phyloP scores from a whole-genome alignment of 2,329 filamentous ascomycete species.

The Anthostomella pinea region DNA sequence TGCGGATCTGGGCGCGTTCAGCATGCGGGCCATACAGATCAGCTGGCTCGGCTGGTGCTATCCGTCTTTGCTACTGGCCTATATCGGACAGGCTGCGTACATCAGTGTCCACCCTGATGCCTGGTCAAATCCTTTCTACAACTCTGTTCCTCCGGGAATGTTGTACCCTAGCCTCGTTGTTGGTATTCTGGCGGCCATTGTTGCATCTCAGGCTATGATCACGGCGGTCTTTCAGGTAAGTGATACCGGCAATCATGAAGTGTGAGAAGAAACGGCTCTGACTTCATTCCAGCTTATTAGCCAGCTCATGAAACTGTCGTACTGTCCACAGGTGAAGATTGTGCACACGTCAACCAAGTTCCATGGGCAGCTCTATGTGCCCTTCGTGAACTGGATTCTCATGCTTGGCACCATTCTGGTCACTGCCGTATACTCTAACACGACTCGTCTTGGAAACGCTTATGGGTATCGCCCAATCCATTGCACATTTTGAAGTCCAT shows the following conservation, averaged over 20 bases:
- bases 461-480: constrained; percentile 50
- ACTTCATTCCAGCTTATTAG: constrained; percentile 25
- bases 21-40: constrained; percentile 65
- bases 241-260: neutral
- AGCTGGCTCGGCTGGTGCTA: constrained; percentile 68
- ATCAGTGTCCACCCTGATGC: constrained; percentile 57
- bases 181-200: constrained; percentile 67
- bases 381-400: constrained; percentile 72
- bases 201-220: constrained; percentile 77
- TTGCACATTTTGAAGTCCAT: neutral
- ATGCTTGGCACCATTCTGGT: constrained; percentile 75
- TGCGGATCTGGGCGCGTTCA: constrained; percentile 74
- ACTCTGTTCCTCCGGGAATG: constrained; percentile 63
- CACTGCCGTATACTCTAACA: constrained; percentile 64
- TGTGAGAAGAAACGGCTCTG: constrained; percentile 7
- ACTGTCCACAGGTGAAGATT: constrained; percentile 74
- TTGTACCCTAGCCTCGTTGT: constrained; percentile 67
- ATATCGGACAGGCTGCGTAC: constrained; percentile 72
- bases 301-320: constrained; percentile 62
- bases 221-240: constrained; percentile 67
- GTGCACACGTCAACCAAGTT: constrained; percentile 68
- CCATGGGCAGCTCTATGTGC: constrained; percentile 75
- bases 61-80: constrained; percentile 64
- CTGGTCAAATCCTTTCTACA: constrained; percentile 72
- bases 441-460: constrained; percentile 67